These are phyloP conservation scores for Dicorynia guianensis DNA, from an alignment of 306 rosid species.

Conservation along the genomic window DNA sequence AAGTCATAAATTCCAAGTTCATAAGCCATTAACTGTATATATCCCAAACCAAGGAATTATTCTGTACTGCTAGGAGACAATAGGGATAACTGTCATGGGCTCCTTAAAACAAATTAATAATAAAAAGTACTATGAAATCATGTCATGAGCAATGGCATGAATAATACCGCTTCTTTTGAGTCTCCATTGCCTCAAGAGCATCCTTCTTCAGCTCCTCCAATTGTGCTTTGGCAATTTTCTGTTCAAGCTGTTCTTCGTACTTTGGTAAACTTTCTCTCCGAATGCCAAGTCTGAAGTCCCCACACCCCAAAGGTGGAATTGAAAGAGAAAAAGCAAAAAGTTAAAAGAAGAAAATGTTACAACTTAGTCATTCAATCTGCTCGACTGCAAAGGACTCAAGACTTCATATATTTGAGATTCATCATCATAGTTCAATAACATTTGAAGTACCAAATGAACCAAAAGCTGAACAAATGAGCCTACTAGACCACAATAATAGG, in stretches of 20 bases:
- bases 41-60: slow-evolving; percentile 9
- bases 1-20: background rate
- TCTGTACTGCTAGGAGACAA: slow-evolving; percentile 18
- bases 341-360: background rate
- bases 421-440: background rate
- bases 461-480: background rate
- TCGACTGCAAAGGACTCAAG: slow-evolving; percentile 11
- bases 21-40: slow-evolving; percentile 17
- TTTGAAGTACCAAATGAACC: slow-evolving; percentile 23
- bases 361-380: slow-evolving; percentile 30
- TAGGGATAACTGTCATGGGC: background rate
- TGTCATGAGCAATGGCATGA: slow-evolving; percentile 34
- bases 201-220: slow-evolving; percentile 88
- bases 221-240: slow-evolving; percentile 80
- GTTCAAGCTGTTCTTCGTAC: slow-evolving; percentile 84
- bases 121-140: slow-evolving; percentile 5
- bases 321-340: background rate
- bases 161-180: slow-evolving; percentile 85
- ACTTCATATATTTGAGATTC: slow-evolving; percentile 1
- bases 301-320: slow-evolving; percentile 15
- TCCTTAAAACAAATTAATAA: background rate
- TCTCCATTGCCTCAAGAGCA: slow-evolving; percentile 86
- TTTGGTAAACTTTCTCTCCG: slow-evolving; percentile 77
- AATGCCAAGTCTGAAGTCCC: slow-evolving; percentile 66
- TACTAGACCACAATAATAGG: background rate